Evolutionary conservation across 1,139 yeast species (phyloP).

Genomic region (Candida tunisiensis): DNA sequence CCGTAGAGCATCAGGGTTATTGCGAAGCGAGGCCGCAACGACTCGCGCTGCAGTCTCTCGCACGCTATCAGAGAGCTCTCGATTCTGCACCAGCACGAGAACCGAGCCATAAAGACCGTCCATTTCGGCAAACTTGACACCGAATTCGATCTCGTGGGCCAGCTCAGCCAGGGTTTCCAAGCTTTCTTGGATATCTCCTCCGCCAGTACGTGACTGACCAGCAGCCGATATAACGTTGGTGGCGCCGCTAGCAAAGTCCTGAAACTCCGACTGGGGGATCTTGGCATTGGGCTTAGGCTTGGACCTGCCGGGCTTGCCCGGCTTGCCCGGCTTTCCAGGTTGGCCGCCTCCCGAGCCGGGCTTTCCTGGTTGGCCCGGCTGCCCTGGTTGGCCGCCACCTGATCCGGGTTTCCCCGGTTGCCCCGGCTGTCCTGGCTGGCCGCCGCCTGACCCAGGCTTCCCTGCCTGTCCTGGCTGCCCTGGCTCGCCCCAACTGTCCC

Average conservation of each 20-base stretch:
- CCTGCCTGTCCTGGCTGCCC: too few species aligned
- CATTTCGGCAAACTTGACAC: conserved; percentile 24
- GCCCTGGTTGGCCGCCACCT: too few species aligned
- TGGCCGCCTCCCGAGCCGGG: conserved; percentile 2
- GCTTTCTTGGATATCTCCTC: too few species aligned
- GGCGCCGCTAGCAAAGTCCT: too few species aligned
- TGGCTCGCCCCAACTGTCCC: conserved; percentile 2
- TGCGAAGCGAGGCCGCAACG: conserved; percentile 32
- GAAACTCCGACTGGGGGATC: conserved; percentile 1
- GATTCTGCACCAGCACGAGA: conserved; percentile 9
- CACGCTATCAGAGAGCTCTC: conserved; percentile 5
- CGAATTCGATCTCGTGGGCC: conserved; percentile 52
- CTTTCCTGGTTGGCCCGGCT: too few species aligned
- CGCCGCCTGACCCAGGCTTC: too few species aligned
- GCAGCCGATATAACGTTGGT: conserved; percentile 1
- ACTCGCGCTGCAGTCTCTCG: conserved; percentile 18
- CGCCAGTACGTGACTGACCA: conserved; percentile 1
- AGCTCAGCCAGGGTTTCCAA: conserved; percentile 38
- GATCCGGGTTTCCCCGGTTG: too few species aligned
- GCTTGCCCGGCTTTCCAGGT: conserved; percentile 3
- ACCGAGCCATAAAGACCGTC: conserved; percentile 7
- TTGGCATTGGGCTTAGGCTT: conserved; percentile 1
- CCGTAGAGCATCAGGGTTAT: conserved; percentile 49
- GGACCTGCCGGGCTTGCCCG: neutral
- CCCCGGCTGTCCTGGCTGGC: too few species aligned